Evolutionary conservation across 2,329 filamentous ascomycete genomes (phyloP).

Genomic region (Coniochaeta sp.): DNA sequence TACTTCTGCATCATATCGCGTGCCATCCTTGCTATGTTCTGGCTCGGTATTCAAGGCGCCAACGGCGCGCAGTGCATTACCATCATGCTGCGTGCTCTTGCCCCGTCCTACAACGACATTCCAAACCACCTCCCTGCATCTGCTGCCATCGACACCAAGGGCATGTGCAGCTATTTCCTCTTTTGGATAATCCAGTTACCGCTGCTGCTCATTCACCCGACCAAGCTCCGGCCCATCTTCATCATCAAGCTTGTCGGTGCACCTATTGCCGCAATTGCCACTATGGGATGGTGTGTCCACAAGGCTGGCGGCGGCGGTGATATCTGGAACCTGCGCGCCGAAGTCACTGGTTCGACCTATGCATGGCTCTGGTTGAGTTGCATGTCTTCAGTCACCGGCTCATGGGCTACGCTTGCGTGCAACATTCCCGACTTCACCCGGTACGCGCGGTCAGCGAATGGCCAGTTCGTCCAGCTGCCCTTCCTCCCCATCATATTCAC

Average conservation of each 20-base stretch:
- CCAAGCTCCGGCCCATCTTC: slow-evolving; percentile 83
- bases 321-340: slow-evolving; percentile 63
- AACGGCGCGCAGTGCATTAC: slow-evolving; percentile 28
- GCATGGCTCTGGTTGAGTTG: slow-evolving; percentile 79
- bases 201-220: slow-evolving; percentile 82
- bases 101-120: slow-evolving; percentile 35
- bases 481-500: slow-evolving; percentile 67
- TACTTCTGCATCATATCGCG: slow-evolving; percentile 34
- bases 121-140: slow-evolving; percentile 57
- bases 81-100: slow-evolving; percentile 7
- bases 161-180: slow-evolving; percentile 76
- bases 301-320: slow-evolving; percentile 77
- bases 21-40: slow-evolving; percentile 30
- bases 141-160: slow-evolving; percentile 65
- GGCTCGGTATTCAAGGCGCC: slow-evolving; percentile 33
- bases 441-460: slow-evolving; percentile 68
- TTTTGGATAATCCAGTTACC: slow-evolving; percentile 79
- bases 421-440: slow-evolving; percentile 80
- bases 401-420: slow-evolving; percentile 75
- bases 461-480: slow-evolving; percentile 71
- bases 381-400: slow-evolving; percentile 81
- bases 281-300: slow-evolving; percentile 81
- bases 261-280: slow-evolving; percentile 70
- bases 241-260: slow-evolving; percentile 84
- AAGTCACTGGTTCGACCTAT: slow-evolving; percentile 56